Base-by-base conservation (phyloP, 2,329 filamentous ascomycete genomes). In the Leptographium wingfieldii region DNA sequence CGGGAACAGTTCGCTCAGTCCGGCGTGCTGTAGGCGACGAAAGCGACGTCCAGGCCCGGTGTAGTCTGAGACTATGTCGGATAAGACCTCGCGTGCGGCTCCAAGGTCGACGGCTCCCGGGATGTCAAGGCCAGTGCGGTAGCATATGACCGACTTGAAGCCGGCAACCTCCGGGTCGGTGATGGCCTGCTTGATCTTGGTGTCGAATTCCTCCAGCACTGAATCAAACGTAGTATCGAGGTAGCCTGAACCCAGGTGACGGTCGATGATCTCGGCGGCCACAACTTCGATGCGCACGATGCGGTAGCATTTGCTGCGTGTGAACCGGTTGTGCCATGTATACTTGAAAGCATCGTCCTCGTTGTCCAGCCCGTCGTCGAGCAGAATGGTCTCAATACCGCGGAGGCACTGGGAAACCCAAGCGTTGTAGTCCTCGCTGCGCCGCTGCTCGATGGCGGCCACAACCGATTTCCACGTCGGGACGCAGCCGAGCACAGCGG, bases 101-200 rank as follows among this genome's bases (percentile, higher is more conserved):
- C 76, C 73, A 1, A 76, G 69, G 58, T 78, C 73, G 9, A 77
- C 68, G n/a, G 67, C 64, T 10, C 64, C 63, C 0, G 79, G 73
- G 19, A 92, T 76, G 48, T 81, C 80, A 6, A 92, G 75, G 0
- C 90, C 90, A 0, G 85, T 88, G 16, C 89, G 80, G 69, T 94
- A 94, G 72, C 89, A 92, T 59, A 95, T 82, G 56, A 92, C 83
- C 1, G 85, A 88, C 71, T 95, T 94, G 78, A 95, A 95, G 2
- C 81, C 90, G 1, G 83, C 88, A 2, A 95, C 84, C 22, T 85
- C 79, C 0, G 80, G 73, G 67, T 94, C 85, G 0, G 76, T 73
- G 31, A 91, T 76, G 3, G 82, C 79, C 1, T 76, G 71, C 12
- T 73, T 68, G 43, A 94, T 84, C 29, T 76, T 71, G 2, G 71